A percentile compares a stretch with the other conserved stretches of the same genome.
Conservation (phyloP, 495 filamentous ascomycete genomes). For the Podospora australis region DNA sequence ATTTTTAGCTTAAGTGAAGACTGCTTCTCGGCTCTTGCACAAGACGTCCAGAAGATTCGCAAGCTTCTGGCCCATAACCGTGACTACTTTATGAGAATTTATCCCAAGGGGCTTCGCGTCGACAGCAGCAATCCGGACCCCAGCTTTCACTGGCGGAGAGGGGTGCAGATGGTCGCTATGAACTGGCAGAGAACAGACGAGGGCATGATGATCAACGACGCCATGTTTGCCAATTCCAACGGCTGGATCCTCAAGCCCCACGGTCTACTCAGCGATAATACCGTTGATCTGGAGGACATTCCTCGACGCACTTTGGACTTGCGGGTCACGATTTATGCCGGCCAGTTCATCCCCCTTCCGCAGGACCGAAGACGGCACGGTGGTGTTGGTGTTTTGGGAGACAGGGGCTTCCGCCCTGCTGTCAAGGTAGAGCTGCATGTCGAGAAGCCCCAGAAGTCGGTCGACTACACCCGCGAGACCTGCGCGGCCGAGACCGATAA, state of each 20-base stretch:
- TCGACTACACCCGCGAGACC: slow-evolving; percentile 30
- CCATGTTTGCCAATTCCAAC: slow-evolving; percentile 76
- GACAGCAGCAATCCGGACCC: slow-evolving; percentile 84
- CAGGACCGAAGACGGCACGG: slow-evolving; percentile 10
- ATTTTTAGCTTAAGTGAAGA: slow-evolving; percentile 82
- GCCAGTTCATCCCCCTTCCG: slow-evolving; percentile 36
- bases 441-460: slow-evolving; percentile 44
- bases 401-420: slow-evolving; percentile 28
- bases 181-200: slow-evolving; percentile 91
- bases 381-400: slow-evolving; percentile 22
- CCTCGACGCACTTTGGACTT: slow-evolving; percentile 31
- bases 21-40: slow-evolving; percentile 54
- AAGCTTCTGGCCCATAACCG: slow-evolving; percentile 76
- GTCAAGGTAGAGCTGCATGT: slow-evolving; percentile 79
- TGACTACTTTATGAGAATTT: slow-evolving; percentile 80
- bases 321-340: slow-evolving; percentile 38
- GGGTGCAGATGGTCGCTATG: slow-evolving; percentile 87
- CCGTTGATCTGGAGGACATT: slow-evolving; percentile 12
- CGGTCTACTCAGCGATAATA: slow-evolving; percentile 34
- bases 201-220: slow-evolving; percentile 92
- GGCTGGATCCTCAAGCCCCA: slow-evolving; percentile 85
- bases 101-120: slow-evolving; percentile 72
- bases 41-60: slow-evolving; percentile 28
- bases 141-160: slow-evolving; percentile 73
- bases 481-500: slow-evolving; percentile 29